Base-by-base conservation (phyloP, 805 yeast genomes). In the Barnettozyma wickerhamii region DNA sequence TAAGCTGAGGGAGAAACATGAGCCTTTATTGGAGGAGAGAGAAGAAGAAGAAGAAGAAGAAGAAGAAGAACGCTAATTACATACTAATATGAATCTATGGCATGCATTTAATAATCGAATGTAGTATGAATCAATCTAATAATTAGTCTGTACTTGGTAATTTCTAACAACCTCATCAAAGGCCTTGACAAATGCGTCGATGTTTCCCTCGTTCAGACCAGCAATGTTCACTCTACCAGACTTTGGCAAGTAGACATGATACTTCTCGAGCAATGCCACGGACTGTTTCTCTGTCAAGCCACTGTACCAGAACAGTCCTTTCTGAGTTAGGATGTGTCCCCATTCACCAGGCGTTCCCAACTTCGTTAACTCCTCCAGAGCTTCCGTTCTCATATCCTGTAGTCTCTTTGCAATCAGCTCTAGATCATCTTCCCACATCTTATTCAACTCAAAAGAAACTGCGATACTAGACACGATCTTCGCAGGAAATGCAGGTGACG, bases 291-390 rank as follows among this genome's bases (percentile, higher is more conserved):
- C 68, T 4, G 74, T 65, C 52, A 91, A 73, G 2, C 96, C 98
- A 23, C 97, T 90, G 68, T 81, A 91, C 30, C 95, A 88, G 62
- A 90, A 91, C 97, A 91, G 90, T 53, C 98, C 98, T 47, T 85
- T 83, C 70, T 91, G 98, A 50, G 72, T 71, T 35, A 80, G 81
- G 55, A 91, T 85, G 66, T 91, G 97, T 51, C 78, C 84, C 97
- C 98, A 91, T 53, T 71, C 75, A 34, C 96, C 96, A 23, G 95
- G 95, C 19, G 97, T 88, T 18, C 66, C 65, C 47, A 86, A 76
- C 38, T 64, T 62, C 37, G 72, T 74, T 46, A 91, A 74, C 45
- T 73, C 72, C 41, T 69, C 70, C 58, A 81, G 75, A 55, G 90
- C 74, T 14, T 69, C 72, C 24, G 65, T 57, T 68, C 98, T 82